Conservation (phyloP, 1,284 basidiomycete species). For the Boletellus deceptivus region DNA sequence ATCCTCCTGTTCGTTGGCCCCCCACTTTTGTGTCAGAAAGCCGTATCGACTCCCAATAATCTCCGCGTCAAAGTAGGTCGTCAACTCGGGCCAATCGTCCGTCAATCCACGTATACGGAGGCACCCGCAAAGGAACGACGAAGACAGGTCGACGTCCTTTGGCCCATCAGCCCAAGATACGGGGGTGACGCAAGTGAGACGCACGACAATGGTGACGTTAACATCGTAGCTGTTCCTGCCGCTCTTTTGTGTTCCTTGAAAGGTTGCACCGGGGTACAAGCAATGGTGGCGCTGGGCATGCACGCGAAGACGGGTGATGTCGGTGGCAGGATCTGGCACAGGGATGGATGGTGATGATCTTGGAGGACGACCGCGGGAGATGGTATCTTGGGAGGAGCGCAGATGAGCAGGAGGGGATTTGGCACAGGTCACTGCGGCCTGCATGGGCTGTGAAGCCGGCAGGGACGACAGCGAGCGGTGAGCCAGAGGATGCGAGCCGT, state of each 20-base stretch:
- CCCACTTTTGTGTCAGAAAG: conserved; percentile 84
- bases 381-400: conserved; percentile 11
- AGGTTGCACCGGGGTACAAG: conserved; percentile 76
- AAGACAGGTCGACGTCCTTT: conserved; percentile 80
- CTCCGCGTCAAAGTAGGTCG: conserved; percentile 92
- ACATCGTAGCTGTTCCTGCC: conserved; percentile 86
- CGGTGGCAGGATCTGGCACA: conserved; percentile 56
- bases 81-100: conserved; percentile 86
- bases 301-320: conserved; percentile 74
- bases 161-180: conserved; percentile 1
- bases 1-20: conserved; percentile 84
- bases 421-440: conserved; percentile 8
- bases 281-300: conserved; percentile 76
- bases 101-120: conserved; percentile 87
- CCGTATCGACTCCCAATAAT: conserved; percentile 88
- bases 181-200: conserved; percentile 32
- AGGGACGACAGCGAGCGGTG: not conserved
- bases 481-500: conserved; percentile 12
- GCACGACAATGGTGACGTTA: conserved; percentile 74
- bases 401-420: conserved; percentile 12
- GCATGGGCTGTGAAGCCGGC: conserved; percentile 13
- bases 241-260: conserved; percentile 80
- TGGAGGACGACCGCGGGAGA: conserved; percentile 11
- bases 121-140: conserved; percentile 83
- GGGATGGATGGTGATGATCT: conserved; percentile 1